phyloP scores from a whole-genome alignment of 768 basidiomycete species.

The Phylloporus sp. region DNA sequence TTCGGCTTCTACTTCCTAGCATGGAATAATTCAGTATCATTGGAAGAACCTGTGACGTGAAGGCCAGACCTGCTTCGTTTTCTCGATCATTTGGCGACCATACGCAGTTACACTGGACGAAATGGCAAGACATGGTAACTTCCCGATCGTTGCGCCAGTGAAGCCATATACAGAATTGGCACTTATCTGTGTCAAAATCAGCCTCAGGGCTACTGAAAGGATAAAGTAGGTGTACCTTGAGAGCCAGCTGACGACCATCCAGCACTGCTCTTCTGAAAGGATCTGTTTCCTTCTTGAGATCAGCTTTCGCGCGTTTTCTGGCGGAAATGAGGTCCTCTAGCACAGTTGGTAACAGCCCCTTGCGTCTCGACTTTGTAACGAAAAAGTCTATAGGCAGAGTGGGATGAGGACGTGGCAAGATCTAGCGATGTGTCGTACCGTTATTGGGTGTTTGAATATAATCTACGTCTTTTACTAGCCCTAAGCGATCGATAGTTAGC shows the following conservation, averaged over 20 bases:
- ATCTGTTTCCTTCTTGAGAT: constrained; percentile 94
- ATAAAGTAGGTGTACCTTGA: constrained; percentile 59
- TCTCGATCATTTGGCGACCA: constrained; percentile 98
- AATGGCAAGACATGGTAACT: constrained; percentile 91
- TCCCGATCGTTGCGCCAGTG: constrained; percentile 96
- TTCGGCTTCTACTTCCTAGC: constrained; percentile 78
- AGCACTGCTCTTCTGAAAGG: constrained; percentile 96
- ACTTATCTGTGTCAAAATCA: constrained; percentile 65
- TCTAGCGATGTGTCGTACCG: constrained; percentile 43
- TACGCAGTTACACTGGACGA: constrained; percentile 95
- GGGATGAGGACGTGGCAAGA: neutral
- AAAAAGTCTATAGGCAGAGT: constrained; percentile 68
- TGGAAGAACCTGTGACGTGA: neutral
- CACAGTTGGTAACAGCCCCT: constrained; percentile 88
- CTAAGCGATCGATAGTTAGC: constrained; percentile 68
- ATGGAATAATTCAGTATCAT: neutral
- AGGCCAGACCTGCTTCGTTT: constrained; percentile 73
- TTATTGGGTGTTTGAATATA: constrained; percentile 96
- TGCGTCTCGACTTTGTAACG: constrained; percentile 64
- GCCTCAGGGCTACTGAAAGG: neutral
- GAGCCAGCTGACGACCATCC: constrained; percentile 93
- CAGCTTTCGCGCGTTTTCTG: constrained; percentile 91
- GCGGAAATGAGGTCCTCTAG: constrained; percentile 92
- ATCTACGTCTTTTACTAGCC: constrained; percentile 79
- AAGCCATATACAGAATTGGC: constrained; percentile 99